Base-by-base conservation (phyloP, 108 stramenopile genomes). In the Skeletonema costatum region DNA sequence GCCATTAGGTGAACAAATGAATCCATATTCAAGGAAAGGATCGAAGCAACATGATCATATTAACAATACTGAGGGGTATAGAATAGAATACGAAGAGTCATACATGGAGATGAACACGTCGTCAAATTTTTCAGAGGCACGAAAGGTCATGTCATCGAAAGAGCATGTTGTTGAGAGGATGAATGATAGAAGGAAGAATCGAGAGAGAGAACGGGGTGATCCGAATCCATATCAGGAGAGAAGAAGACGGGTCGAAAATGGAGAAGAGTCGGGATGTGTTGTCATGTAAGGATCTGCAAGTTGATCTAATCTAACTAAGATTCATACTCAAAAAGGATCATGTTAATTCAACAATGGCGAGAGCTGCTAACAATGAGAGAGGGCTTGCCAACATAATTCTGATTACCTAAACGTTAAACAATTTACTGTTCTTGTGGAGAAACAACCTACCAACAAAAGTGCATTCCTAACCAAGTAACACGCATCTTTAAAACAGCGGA, bases 1-100 rank as follows among this genome's bases (percentile, higher is more conserved):
- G 48, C 59, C 71, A 13, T 32, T 41, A 32, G 35, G 42, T 19
- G 71, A 77, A 38, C 79, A 85, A 35, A 56, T 32, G 35, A 77
- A 81, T 78, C 79, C 79, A 2, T 84, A 69, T 48, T 80, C 75
- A 16, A 60, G 75, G n/a, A 63, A 21, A 74, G 72, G 66, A 12
- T 56, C 64, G 39, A 61, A 33, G 13, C 75, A 73, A 41, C 63
- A 38, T 31, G 56, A 84, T 73, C 59, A 56, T 19, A 2, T 53
- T 30, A 38, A 62, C 11, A 53, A 72, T 53, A 36, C 66, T 62
- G 76, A 48, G 6, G 83, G 69, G 2, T 42, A 65, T 32, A 71
- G 51, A 73, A 73, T 85, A 62, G 76, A 80, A 29, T 85, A 85
- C 53, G 84, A 85, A 64, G 80, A 85, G 51, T 51, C 79, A 0